A percentile compares a stretch with the other conserved stretches of the same genome.
phyloP scores from a whole-genome alignment of 805 yeast genomes.

The Saturnispora sanitii region DNA sequence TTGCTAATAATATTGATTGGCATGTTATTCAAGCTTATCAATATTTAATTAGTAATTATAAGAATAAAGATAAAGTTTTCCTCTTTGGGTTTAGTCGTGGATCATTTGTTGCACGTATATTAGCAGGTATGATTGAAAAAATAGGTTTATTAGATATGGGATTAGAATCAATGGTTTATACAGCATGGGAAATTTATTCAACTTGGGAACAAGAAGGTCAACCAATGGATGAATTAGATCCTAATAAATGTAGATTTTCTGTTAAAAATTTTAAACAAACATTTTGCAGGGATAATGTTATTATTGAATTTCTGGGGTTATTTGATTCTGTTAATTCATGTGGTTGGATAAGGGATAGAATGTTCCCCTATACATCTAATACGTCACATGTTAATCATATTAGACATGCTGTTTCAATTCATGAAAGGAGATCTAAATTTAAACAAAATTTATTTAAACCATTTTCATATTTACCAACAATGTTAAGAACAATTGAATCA shows the following conservation, averaged over 20 bases:
- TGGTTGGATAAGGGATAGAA: slow-evolving; percentile 45
- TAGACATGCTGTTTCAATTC: slow-evolving; percentile 58
- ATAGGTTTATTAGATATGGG: slow-evolving; percentile 53
- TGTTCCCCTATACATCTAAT: slow-evolving; percentile 49
- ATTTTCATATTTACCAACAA: slow-evolving; percentile 27
- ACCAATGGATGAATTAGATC: slow-evolving; percentile 29
- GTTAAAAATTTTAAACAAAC: slow-evolving; percentile 46
- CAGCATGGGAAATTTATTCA: slow-evolving; percentile 56
- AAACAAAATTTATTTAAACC: slow-evolving; percentile 47
- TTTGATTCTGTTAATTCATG: slow-evolving; percentile 66
- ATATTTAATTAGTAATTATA: slow-evolving; percentile 40
- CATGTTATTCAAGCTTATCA: slow-evolving; percentile 52
- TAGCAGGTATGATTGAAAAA: slow-evolving; percentile 55
- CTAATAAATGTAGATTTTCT: slow-evolving; percentile 30
- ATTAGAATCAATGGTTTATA: slow-evolving; percentile 41
- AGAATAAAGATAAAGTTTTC: slow-evolving; percentile 40
- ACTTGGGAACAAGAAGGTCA: slow-evolving; percentile 55
- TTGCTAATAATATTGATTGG: slow-evolving; percentile 44
- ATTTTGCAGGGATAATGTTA: slow-evolving; percentile 35
- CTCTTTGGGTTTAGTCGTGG: slow-evolving; percentile 57
- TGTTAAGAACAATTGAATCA: not conserved
- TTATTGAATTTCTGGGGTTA: slow-evolving; percentile 50
- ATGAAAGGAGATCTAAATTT: slow-evolving; percentile 56
- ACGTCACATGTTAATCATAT: slow-evolving; percentile 45
- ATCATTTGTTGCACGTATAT: slow-evolving; percentile 53